phyloP scores from a whole-genome alignment of 257 asterid species.

The Petunia axillaris region DNA sequence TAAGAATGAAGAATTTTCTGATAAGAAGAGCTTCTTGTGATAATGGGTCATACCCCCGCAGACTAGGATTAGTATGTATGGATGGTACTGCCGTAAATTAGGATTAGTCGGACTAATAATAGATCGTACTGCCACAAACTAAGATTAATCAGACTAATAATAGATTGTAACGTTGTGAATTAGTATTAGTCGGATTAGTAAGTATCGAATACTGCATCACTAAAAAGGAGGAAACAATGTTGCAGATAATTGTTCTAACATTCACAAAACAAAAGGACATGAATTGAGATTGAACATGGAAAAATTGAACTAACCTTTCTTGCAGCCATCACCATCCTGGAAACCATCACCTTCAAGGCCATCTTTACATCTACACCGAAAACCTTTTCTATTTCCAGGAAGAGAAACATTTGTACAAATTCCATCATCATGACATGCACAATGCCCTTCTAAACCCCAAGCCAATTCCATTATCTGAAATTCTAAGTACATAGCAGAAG shows the following conservation, averaged over 20 bases:
- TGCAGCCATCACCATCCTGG: conserved; percentile 53
- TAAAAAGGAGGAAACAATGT: background rate
- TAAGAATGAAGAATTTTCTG: too few species aligned
- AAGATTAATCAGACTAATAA: too few species aligned
- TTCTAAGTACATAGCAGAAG: conserved; percentile 43
- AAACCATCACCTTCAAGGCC: conserved; percentile 85
- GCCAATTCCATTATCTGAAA: conserved; percentile 67
- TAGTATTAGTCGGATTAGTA: too few species aligned
- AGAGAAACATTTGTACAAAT: conserved; percentile 34
- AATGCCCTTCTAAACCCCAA: conserved; percentile 79
- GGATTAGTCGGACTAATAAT: too few species aligned
- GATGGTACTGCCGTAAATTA: too few species aligned
- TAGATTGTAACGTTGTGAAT: too few species aligned
- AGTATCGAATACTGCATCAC: too few species aligned
- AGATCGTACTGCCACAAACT: too few species aligned
- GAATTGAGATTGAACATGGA: background rate
- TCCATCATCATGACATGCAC: conserved; percentile 53
- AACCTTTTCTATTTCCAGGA: conserved; percentile 29
- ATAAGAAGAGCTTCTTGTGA: too few species aligned
- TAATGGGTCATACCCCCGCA: too few species aligned
- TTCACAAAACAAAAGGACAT: background rate
- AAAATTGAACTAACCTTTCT: conserved; percentile 51
- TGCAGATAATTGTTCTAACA: background rate
- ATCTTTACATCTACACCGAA: conserved; percentile 65
- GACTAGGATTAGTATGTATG: too few species aligned